Percentiles rank a stretch among this genome's conserved stretches.
Evolutionary conservation across 805 yeast genomes (phyloP).

Genomic region (Metschnikowia similis): DNA sequence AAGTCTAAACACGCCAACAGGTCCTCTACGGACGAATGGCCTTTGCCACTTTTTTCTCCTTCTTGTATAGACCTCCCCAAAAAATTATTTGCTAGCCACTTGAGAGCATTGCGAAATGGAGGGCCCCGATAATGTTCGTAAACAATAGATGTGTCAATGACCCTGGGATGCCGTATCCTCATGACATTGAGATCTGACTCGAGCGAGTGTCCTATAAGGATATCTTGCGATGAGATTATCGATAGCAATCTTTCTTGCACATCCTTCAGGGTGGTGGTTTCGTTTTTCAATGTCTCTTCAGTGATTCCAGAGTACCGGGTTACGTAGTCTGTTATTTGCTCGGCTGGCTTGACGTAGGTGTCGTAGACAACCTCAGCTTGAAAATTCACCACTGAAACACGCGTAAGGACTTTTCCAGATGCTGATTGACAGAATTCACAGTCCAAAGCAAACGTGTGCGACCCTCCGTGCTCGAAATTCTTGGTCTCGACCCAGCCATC

Average conservation of each 20-base stretch:
- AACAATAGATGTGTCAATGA: conserved; percentile 77
- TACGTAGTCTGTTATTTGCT: conserved; percentile 70
- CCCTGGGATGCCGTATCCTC: conserved; percentile 62
- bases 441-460: conserved; percentile 74
- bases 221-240: conserved; percentile 52
- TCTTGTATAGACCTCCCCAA: conserved; percentile 61
- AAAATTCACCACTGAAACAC: conserved; percentile 71
- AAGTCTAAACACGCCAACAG: conserved; percentile 76
- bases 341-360: conserved; percentile 72
- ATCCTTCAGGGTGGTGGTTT: conserved; percentile 61
- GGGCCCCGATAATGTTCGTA: conserved; percentile 82
- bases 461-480: conserved; percentile 50
- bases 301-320: conserved; percentile 89
- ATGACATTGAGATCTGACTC: conserved; percentile 77
- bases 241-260: conserved; percentile 55
- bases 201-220: conserved; percentile 84
- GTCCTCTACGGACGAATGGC: conserved; percentile 85
- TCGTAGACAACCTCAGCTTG: conserved; percentile 61
- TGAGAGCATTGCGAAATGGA: conserved; percentile 74
- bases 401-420: conserved; percentile 62
- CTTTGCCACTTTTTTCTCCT: conserved; percentile 50
- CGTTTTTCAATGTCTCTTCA: conserved; percentile 55
- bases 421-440: conserved; percentile 87
- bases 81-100: conserved; percentile 58
- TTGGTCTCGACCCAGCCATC: conserved; percentile 54